A percentile compares a stretch with the other conserved stretches of the same genome.
These are phyloP conservation scores for Dioscorea zingiberensis DNA, from an alignment of 106 monocot genomes.

Conservation along the genomic window DNA sequence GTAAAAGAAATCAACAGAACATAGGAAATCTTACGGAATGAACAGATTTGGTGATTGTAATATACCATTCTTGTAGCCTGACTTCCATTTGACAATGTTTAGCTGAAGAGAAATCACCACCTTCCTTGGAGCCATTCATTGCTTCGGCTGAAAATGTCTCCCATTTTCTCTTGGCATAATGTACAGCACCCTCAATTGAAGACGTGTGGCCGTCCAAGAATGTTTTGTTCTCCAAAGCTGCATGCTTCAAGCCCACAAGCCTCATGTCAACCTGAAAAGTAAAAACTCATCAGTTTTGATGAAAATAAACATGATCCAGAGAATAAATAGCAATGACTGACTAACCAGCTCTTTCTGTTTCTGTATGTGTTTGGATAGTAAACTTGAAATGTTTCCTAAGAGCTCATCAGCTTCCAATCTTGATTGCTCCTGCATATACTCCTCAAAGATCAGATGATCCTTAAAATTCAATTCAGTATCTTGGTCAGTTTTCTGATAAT, in stretches of 20 bases:
- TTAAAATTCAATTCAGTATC: background rate
- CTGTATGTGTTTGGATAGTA: slow-evolving; percentile 58
- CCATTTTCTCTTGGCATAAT: slow-evolving; percentile 89
- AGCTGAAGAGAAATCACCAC: slow-evolving; percentile 49
- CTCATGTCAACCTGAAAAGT: slow-evolving; percentile 51
- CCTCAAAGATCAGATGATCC: slow-evolving; percentile 8
- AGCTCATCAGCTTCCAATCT: slow-evolving; percentile 68
- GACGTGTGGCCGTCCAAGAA: slow-evolving; percentile 45
- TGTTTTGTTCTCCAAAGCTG: slow-evolving; percentile 43
- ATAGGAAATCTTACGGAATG: background rate
- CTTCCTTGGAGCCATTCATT: slow-evolving; percentile 45
- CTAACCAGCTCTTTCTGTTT: slow-evolving; percentile 75
- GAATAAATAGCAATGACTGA: background rate
- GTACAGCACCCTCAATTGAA: slow-evolving; percentile 19
- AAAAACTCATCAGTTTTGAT: background rate
- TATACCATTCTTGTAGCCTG: slow-evolving; percentile 57
- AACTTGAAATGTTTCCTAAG: slow-evolving; percentile 49
- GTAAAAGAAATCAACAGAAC: background rate
- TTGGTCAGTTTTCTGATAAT: background rate
- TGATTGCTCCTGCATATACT: slow-evolving; percentile 61
- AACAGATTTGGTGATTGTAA: background rate
- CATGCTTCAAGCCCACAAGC: slow-evolving; percentile 35
- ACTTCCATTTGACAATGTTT: slow-evolving; percentile 89
- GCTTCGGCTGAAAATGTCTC: slow-evolving; percentile 49
- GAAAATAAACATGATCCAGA: background rate